A percentile compares a stretch with the other conserved stretches of the same genome.
Evolutionary conservation across 345 rosid species (phyloP).

Genomic region (Citrus maxima): DNA sequence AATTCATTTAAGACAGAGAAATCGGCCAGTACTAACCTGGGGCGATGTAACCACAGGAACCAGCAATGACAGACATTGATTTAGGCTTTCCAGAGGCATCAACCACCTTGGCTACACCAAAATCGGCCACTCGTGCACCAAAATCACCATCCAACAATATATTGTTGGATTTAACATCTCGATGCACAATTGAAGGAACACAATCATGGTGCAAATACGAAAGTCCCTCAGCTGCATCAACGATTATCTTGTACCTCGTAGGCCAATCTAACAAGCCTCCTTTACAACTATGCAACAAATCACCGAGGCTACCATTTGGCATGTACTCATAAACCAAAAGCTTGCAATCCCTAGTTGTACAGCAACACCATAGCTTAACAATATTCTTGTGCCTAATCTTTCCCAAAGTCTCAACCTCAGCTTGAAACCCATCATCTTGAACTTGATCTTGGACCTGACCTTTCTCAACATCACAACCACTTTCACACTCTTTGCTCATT

Average conservation of each 20-base stretch:
- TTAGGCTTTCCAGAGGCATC: constrained; percentile 68
- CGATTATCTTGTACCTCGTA: constrained; percentile 68
- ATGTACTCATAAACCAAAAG: constrained; percentile 97
- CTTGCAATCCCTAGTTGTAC: constrained; percentile 79
- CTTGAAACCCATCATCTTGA: constrained; percentile 74
- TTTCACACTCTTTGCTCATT: constrained; percentile 42
- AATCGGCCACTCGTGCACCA: constrained; percentile 98
- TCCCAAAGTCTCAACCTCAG: constrained; percentile 86
- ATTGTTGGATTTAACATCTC: constrained; percentile 96
- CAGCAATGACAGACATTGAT: constrained; percentile 96
- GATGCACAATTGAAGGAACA: constrained; percentile 89
- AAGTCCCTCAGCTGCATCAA: constrained; percentile 94
- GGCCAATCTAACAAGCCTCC: constrained; percentile 84
- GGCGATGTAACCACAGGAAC: constrained; percentile 98
- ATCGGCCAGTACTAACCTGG: constrained; percentile 62
- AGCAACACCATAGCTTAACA: constrained; percentile 96
- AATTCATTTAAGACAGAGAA: neutral
- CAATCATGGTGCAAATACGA: constrained; percentile 95
- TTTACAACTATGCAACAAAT: constrained; percentile 85
- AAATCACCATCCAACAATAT: constrained; percentile 83
- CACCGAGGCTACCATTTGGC: constrained; percentile 97
- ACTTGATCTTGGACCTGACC: constrained; percentile 36
- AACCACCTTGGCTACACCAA: constrained; percentile 88
- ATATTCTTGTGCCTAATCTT: constrained; percentile 98
- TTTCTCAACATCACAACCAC: constrained; percentile 56